Evolutionary conservation across 169 alveolate genomes (phyloP), one percentile per base, ranked within the genome.

Genomic region (Cryptosporidium canis): DNA sequence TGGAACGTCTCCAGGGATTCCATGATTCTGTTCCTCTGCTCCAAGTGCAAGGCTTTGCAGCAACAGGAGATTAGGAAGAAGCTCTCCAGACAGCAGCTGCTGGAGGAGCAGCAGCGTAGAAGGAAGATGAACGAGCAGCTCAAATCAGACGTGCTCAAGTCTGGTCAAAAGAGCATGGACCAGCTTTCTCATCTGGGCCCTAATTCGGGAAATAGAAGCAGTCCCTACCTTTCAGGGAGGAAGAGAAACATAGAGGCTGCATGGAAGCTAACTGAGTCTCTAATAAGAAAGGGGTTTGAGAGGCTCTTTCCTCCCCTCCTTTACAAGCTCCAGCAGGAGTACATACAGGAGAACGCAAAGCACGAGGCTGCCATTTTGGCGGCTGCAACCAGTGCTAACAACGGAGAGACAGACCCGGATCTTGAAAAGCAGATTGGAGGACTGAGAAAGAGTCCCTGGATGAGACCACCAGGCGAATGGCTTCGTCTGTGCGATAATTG

Each of bases 41-140:
- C 98, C 18, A 92, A 93, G 82, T 95, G 98, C 92, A 95, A 95
- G 83, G 96, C 96, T 1, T 93, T 94, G 66, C 95, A 94, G 92
- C 97, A 95, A 83, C 96, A 95, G 84, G 95, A 94, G 82, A 93
- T 93, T 18, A 67, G 97, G 53, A 91, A 95, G 71, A 92, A 93
- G 83, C 91, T 95, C 90, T 93, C 97, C 18, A 94, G 94, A 91
- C 94, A 94, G 85, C 97, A 95, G 77, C 72, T 77, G 12, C 11
- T 77, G 3, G 87, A 77, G 41, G 87, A 77, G 45, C 87, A 77
- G 27, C 87, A 77, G 29, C 65, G 87, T 5, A 6, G 87, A 11
- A 77, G 87, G 29, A 77, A 77, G 33, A 77, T 77, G 87, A 77
- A 77, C 31, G 87, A 77, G 8, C 87, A 77, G 29, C 87, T 77